Base-by-base conservation (phyloP, 257 asterid genomes). In the Parsonsia alboflavescens region DNA sequence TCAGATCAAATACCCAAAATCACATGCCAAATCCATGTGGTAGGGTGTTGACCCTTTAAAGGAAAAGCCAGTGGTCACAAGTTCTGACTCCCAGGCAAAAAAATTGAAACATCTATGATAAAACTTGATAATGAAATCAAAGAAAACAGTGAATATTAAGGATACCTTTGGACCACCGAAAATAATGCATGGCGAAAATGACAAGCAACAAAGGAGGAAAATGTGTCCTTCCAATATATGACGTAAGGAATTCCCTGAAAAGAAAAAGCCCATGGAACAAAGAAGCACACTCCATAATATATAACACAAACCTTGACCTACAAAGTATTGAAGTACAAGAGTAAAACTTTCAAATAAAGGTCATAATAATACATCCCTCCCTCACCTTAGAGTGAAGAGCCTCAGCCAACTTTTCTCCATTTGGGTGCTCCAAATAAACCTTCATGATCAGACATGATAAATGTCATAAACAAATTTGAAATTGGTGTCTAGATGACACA, bases 381-480 rank as follows among this genome's bases (percentile, higher is more conserved):
- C 80, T 81, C 75, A 93, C 99, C 99, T 88, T 93, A 68, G 94
- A 85, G 74, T 86, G 90, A 82, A 95, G 94, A 74, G 96, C 84
- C 79, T 93, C 90, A 49, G 96, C 99, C 79, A 92, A 80, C 79
- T 39, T 77, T 83, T 84, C 92, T 17, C 99, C 98, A 86, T 90
- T 77, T 63, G 93, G 89, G 73, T 88, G 71, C 90, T 95, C 99
- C 90, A 95, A 78, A 85, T 93, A 95, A 66, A 92, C 99, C 99
- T 95, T 80, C 87, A 84, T 30, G 46, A 78, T 75, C 68, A 83
- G 75, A 77, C 62, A 79, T 56, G 21, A 39, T 24, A 69, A 56
- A 21, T 11, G 16, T 28, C 58, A 36, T 53, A 10, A 53, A 54
- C 45, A 16, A 61, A 9, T 63, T 41, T 3, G 28, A 62, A 62